A percentile compares a stretch with the other conserved stretches of the same genome.
phyloP scores from a whole-genome alignment of 2,329 filamentous ascomycete species.

The Ophidiomyces ophidiicola region DNA sequence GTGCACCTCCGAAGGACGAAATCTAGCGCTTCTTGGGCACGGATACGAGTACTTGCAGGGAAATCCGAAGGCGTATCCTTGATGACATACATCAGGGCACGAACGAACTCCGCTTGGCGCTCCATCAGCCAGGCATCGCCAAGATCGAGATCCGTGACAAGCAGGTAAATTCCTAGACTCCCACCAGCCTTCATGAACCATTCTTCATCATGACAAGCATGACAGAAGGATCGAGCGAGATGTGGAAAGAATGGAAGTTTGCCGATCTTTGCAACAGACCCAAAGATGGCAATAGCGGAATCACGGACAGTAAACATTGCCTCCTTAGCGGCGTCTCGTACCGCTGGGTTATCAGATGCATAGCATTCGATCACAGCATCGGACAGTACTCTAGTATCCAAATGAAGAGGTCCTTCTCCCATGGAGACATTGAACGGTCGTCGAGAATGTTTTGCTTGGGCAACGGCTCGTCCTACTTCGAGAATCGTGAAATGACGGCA shows the following conservation, averaged over 20 bases:
- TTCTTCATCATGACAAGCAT: constrained; percentile 92
- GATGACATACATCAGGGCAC: constrained; percentile 90
- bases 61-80: constrained; percentile 96
- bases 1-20: constrained; percentile 67
- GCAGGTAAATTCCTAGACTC: constrained; percentile 73
- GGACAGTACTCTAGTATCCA: constrained; percentile 76
- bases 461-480: constrained; percentile 75
- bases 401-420: constrained; percentile 73
- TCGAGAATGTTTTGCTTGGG: constrained; percentile 61
- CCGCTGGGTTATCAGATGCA: constrained; percentile 66
- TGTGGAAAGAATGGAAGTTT: constrained; percentile 75
- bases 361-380: constrained; percentile 85
- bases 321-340: constrained; percentile 70
- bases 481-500: constrained; percentile 84
- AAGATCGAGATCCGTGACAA: constrained; percentile 73
- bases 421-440: constrained; percentile 73
- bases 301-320: constrained; percentile 69
- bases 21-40: constrained; percentile 73
- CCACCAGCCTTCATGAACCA: constrained; percentile 98
- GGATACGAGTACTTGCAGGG: constrained; percentile 72
- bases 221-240: constrained; percentile 72
- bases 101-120: constrained; percentile 76
- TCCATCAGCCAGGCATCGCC: constrained; percentile 71
- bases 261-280: constrained; percentile 56
- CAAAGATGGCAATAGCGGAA: constrained; percentile 66